These are phyloP conservation scores for Pestalotiopsis sp. DNA, from an alignment of 2,329 filamentous ascomycete genomes.

Conservation along the genomic window DNA sequence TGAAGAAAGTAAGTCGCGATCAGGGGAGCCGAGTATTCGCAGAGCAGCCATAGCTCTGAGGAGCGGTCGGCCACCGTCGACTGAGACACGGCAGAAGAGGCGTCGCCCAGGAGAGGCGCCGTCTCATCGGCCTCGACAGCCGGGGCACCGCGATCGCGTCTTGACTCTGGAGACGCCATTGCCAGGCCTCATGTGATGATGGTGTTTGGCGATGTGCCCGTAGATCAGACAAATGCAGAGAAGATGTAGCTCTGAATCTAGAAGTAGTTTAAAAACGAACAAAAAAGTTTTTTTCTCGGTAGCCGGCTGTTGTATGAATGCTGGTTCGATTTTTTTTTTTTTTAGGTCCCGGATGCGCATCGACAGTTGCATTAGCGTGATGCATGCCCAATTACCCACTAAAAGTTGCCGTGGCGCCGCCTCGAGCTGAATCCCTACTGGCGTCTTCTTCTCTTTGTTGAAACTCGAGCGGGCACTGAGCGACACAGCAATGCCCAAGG, in stretches of 20 bases:
- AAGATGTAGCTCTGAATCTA: background rate
- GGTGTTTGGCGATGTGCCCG: background rate
- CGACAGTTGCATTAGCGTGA: background rate
- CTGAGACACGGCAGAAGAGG: background rate
- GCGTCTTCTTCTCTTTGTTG: background rate
- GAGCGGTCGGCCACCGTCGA: background rate
- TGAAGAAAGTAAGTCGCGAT: conserved; percentile 57
- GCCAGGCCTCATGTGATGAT: background rate
- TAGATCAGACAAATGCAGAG: background rate
- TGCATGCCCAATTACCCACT: background rate
- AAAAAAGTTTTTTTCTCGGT: background rate
- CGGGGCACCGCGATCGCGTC: background rate
- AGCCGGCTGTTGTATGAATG: background rate
- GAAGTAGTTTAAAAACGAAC: background rate
- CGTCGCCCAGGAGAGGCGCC: background rate
- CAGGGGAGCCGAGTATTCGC: conserved; percentile 48
- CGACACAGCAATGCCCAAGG: background rate
- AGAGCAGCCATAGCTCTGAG: conserved; percentile 29
- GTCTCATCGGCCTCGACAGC: background rate
- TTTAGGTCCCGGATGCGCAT: background rate
- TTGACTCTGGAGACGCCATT: background rate
- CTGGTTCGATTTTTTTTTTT: background rate
- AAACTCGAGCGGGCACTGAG: background rate
- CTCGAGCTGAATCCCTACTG: background rate
- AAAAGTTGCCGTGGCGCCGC: background rate